Conservation (phyloP, 352 stramenopile species). For the Phytophthora crassamura region DNA sequence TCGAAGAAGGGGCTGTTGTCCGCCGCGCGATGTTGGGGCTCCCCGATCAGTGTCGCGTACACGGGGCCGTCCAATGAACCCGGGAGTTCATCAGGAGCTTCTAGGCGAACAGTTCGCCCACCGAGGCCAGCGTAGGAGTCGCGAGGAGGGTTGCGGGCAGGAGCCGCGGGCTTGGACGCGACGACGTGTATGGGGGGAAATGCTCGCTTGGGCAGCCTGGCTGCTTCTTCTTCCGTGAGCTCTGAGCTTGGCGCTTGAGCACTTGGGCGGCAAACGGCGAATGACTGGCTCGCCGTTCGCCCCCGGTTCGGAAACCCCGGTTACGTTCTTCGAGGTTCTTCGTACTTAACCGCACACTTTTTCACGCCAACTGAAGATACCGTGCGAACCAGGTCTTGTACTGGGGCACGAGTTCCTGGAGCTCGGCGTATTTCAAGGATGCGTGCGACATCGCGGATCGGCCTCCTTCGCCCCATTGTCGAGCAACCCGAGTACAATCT, state of each 20-base stretch:
- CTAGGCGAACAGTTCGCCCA: slow-evolving; percentile 5
- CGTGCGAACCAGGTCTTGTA: too few relatives aligned
- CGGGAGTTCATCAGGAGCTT: not conserved
- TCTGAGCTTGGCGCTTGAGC: slow-evolving; percentile 9
- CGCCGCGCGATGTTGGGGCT: not conserved
- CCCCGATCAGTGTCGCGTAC: not conserved
- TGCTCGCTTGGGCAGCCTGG: slow-evolving; percentile 10
- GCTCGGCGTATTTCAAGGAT: too few relatives aligned
- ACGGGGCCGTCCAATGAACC: slow-evolving; percentile 1
- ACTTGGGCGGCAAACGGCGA: slow-evolving; percentile 8
- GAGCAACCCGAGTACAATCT: too few relatives aligned
- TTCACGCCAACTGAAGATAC: too few relatives aligned
- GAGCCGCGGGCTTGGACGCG: not conserved
- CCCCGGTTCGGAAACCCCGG: slow-evolving; percentile 18
- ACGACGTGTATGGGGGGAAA: slow-evolving; percentile 4
- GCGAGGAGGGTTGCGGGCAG: not conserved
- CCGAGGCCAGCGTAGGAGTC: not conserved
- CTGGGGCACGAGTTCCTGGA: too few relatives aligned
- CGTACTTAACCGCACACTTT: slow-evolving; percentile 17
- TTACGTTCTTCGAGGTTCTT: slow-evolving; percentile 4
- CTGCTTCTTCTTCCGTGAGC: slow-evolving; percentile 14
- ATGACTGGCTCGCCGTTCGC: too few relatives aligned
- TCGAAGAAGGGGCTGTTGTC: not conserved
- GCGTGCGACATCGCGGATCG: too few relatives aligned
- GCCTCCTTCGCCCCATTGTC: too few relatives aligned